Evolutionary conservation across 352 stramenopile species (phyloP), one percentile per base, ranked within the genome.

Genomic region (Pythium grandisporangium): DNA sequence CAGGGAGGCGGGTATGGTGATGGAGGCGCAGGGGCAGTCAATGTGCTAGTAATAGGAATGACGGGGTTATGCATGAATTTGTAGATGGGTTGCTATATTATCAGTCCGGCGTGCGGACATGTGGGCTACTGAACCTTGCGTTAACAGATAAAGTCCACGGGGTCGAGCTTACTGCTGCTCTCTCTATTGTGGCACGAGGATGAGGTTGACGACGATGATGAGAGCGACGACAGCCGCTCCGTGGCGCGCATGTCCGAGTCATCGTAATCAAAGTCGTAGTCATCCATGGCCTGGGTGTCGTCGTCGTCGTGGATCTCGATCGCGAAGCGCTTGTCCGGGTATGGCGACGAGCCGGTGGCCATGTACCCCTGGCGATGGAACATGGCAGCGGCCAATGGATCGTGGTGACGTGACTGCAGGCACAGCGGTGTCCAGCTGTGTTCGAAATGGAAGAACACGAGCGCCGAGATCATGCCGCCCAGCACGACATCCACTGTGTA

Each of bases 401-500:
- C 16, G 25, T 32, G 27, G n/a, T n/a, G n/a, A n/a, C n/a, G n/a
- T n/a, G 20, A 26, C 37, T 58, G 56, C 21, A 55, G 13, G 17
- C 47, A 53, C 22, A 47, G 34, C 3, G 57, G 57, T 32, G 50
- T 49, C 62, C 62, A 73, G 20, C 53, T 42, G 37, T 73, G 57
- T 30, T 68, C 54, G 20, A 73, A 73, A 29, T 66, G 58, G 43
- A 73, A 73, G 41, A 58, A 73, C 21, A 63, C 59, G 21, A 73
- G 41, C 32, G 51, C 51, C 21, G 58, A 63, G 16, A 73, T 53
- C 4, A 73, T 53, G 19, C 59, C 39, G 13, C 62, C 62, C 6
- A 73, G 58, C 34, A 63, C 49, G 25, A 73, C 54, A 37, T 73
- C 62, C 23, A 73, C 62, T 2, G 58, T 63, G 42, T 73, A 73